A percentile compares a stretch with the other conserved stretches of the same genome.
Conservation (phyloP, 148 eudicot genomes). For the Amaranthus palmeri region DNA sequence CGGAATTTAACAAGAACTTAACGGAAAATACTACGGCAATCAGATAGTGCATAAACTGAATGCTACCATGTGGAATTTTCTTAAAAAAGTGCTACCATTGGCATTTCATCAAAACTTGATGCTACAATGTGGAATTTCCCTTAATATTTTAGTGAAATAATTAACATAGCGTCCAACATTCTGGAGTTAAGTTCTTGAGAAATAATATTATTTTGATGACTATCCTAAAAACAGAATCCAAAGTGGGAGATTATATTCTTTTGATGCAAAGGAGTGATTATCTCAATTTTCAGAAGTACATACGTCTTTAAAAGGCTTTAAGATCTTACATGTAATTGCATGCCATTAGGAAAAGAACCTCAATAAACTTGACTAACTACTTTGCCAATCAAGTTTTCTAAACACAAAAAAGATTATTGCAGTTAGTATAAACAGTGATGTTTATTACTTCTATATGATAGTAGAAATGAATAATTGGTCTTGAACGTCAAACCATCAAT, state of each 20-base stretch:
- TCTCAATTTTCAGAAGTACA: conserved; percentile 70
- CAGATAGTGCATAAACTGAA: no score
- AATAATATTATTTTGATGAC: no score
- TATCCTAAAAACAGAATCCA: conserved; percentile 81
- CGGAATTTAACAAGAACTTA: no score
- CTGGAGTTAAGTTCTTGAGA: no score
- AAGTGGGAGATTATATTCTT: conserved; percentile 69
- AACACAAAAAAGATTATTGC: conserved; percentile 9
- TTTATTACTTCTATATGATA: neutral
- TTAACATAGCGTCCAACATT: no score
- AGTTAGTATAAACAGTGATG: conserved; percentile 5
- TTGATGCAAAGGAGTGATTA: conserved; percentile 68
- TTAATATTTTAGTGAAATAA: no score
- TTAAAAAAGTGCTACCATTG: no score
- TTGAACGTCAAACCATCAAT: conserved; percentile 46
- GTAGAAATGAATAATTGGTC: conserved; percentile 7
- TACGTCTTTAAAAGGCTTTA: conserved; percentile 61
- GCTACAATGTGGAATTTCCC: no score
- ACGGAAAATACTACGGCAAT: no score
- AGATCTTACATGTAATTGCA: conserved; percentile 77
- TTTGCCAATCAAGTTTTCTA: conserved; percentile 86
- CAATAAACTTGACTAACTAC: conserved; percentile 85
- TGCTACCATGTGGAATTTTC: no score
- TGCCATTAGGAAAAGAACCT: conserved; percentile 73
- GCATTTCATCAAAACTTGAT: no score